Percentiles rank a stretch among this genome's conserved stretches.
phyloP scores from a whole-genome alignment of 345 rosid species.

The Populus deltoides region DNA sequence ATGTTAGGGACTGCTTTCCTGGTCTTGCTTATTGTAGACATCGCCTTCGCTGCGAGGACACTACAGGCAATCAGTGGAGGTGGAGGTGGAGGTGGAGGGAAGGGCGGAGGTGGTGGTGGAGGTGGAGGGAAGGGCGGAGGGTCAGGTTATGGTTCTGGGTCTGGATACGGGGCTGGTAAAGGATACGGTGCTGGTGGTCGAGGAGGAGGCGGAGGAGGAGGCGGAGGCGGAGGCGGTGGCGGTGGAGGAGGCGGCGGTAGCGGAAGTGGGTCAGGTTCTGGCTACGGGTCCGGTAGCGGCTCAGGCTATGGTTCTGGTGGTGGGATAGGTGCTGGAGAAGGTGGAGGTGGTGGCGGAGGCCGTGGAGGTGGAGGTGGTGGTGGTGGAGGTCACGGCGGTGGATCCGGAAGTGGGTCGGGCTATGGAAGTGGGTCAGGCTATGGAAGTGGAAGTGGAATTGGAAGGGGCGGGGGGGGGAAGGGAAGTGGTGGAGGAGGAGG shows the following conservation, averaged over 20 bases:
- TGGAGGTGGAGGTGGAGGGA: constrained; percentile 36
- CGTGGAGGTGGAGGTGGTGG: background rate
- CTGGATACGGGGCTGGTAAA: too few species aligned
- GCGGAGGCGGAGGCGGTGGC: constrained; percentile 22
- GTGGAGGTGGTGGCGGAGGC: background rate
- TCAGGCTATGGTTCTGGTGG: background rate
- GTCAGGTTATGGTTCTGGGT: too few species aligned
- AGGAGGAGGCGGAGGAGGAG: background rate
- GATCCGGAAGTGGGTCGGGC: constrained; percentile 18
- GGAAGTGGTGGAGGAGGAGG: background rate
- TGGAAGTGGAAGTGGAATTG: too few species aligned
- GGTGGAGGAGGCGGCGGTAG: constrained; percentile 9
- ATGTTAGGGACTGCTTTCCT: constrained; percentile 40
- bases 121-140: too few species aligned
- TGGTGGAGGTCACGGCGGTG: constrained; percentile 9
- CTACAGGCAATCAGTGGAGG: constrained; percentile 13
- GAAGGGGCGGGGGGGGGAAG: rapidly evolving
- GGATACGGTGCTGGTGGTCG: constrained; percentile 20
- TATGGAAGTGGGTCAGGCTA: too few species aligned
- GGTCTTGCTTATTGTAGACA: constrained; percentile 40
- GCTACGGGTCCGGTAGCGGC: background rate
- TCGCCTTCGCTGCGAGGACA: constrained; percentile 44
- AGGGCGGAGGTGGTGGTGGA: constrained; percentile 8
- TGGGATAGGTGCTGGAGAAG: background rate
- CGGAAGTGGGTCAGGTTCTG: background rate